Base-by-base conservation (phyloP, 352 stramenopile genomes). In the Hyphochytrium catenoides region DNA sequence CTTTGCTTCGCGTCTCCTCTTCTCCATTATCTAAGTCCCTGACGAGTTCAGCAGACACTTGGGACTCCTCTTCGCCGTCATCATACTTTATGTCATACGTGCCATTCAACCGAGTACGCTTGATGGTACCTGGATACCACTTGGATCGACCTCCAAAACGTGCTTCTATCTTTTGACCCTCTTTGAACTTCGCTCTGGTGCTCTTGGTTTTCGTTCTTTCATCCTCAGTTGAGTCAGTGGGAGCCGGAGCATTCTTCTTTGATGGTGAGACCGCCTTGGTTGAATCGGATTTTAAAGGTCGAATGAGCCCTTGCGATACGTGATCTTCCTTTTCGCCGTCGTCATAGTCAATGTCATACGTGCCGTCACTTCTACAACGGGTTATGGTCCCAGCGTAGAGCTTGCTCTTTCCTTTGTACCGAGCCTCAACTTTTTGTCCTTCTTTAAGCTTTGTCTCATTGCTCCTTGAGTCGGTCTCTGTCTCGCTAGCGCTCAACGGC, bases 51-150 rank as follows among this genome's bases (percentile, higher is more conserved):
- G 43, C 24, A 12, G 31, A 35, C 3, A 63, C 45, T 23, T 46
- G 42, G 1, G 20, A 51, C 32, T 78, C 65, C 34, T 73, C 66
- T 27, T 76, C 66, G 1, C 66, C 64, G 26, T 78, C 64, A 20
- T 81, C 63, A 23, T 75, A 78, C 24, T 66, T 44, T 21, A 77
- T 57, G 31, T 75, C 58, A 26, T 67, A 74, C 11, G 56, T 73
- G 9, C 65, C 62, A 27, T 74, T 51, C 0, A 36, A 15, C 4
- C 39, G 44, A 41, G 43, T 12, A 56, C 53, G 0, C 48, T 51
- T 28, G 19, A 73, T 49, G 7, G 60, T 40, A 15, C 69, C 72
- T 7, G 51, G 39, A 25, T 57, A 72, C 31, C 53, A 82, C 12
- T 44, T 59, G 12, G 52, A 43, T 37, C 55, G 46, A 8, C 62